A percentile compares a stretch with the other conserved stretches of the same genome.
These are phyloP conservation scores for Polyplosphaeria fusca DNA, from an alignment of 495 filamentous ascomycete genomes.

Conservation along the genomic window DNA sequence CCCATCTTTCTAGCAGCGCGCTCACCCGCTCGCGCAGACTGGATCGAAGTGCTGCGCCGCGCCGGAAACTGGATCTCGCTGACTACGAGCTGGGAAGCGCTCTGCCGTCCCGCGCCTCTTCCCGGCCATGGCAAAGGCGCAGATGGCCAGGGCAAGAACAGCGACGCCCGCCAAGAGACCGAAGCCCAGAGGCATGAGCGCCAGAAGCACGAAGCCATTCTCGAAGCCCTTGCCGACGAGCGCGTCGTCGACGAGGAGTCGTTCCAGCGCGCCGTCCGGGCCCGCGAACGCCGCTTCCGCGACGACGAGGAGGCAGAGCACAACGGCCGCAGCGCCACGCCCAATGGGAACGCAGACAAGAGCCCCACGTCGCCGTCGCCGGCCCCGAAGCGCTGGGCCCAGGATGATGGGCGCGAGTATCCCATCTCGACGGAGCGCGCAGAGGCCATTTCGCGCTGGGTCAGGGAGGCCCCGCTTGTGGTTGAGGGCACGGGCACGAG, in stretches of 20 bases:
- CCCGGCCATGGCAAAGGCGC: conserved; percentile 40
- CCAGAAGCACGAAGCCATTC: conserved; percentile 59
- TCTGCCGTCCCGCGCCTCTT: conserved; percentile 66
- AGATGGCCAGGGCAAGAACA: conserved; percentile 8
- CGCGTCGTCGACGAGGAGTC: conserved; percentile 61
- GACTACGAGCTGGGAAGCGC: conserved; percentile 60
- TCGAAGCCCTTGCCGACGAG: conserved; percentile 63
- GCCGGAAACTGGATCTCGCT: conserved; percentile 65
- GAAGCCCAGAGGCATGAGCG: conserved; percentile 53
- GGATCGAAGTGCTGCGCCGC: conserved; percentile 69
- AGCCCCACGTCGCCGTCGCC: neutral
- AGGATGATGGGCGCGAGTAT: conserved; percentile 64
- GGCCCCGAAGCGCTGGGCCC: conserved; percentile 59
- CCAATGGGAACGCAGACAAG: neutral
- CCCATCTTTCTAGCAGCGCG: conserved; percentile 73
- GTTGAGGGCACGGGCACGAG: conserved; percentile 35
- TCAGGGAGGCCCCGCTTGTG: conserved; percentile 56
- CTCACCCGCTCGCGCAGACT: conserved; percentile 69
- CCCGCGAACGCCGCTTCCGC: conserved; percentile 54
- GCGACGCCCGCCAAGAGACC: conserved; percentile 40
- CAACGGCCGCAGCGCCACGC: neutral
- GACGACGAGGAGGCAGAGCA: conserved; percentile 45
- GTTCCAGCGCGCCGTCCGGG: conserved; percentile 59
- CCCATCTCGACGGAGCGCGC: conserved; percentile 67
- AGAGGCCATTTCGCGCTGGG: conserved; percentile 63